A percentile compares a stretch with the other conserved stretches of the same genome.
Evolutionary conservation across 2,329 filamentous ascomycete genomes (phyloP).

Genomic region (Ceratocystis lukuohia): DNA sequence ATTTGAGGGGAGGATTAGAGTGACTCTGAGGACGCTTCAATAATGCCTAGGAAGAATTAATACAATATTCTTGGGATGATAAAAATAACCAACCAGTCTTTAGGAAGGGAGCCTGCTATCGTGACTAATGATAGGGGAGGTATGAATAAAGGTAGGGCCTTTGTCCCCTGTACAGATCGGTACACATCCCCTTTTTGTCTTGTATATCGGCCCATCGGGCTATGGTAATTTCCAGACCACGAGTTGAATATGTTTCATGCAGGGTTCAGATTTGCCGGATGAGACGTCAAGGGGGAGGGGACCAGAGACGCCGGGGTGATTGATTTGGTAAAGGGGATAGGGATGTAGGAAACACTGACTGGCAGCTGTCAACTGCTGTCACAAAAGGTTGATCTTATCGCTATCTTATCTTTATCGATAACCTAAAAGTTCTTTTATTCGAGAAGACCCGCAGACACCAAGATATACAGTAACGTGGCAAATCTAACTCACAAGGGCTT

Average conservation of each 20-base stretch:
- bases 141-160: neutral
- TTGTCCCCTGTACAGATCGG: neutral
- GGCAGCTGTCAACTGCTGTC: neutral
- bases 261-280: neutral
- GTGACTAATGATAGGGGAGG: neutral
- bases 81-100: neutral
- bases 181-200: no score
- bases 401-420: slow-evolving; percentile 4
- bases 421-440: neutral
- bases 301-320: neutral
- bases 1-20: neutral
- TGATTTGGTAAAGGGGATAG: neutral
- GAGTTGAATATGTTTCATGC: neutral
- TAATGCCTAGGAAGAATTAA: neutral
- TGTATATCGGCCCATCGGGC: neutral
- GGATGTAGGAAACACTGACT: neutral
- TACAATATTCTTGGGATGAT: neutral
- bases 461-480: neutral
- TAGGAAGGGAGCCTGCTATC: neutral
- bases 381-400: neutral
- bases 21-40: slow-evolving; percentile 2
- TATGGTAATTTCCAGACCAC: neutral
- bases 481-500: neutral
- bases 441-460: neutral
- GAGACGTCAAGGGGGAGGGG: neutral